Evolutionary conservation across 306 rosid genomes (phyloP).

Genomic region (Cicer yamashitae): DNA sequence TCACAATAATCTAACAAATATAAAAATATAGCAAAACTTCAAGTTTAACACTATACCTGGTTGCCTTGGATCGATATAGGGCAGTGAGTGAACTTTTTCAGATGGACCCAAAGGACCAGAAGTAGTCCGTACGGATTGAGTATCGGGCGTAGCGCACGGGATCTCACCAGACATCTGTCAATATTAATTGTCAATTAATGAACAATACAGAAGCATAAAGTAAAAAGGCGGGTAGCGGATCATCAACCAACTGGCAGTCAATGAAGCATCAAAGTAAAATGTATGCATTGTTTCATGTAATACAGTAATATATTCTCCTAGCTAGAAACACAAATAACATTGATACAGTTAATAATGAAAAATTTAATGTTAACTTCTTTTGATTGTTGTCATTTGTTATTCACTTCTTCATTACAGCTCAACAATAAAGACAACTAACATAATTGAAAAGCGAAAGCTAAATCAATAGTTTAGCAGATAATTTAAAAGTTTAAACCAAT

Average conservation of each 20-base stretch:
- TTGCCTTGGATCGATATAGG: slow-evolving; percentile 80
- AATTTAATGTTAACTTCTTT: not conserved
- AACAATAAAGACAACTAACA: slow-evolving; percentile 23
- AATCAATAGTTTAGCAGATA: slow-evolving; percentile 2
- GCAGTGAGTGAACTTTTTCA: slow-evolving; percentile 69
- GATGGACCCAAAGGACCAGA: slow-evolving; percentile 94
- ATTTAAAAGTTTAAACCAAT: not conserved
- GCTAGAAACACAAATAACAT: slow-evolving; percentile 10
- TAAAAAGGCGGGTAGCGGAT: not conserved
- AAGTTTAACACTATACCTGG: slow-evolving; percentile 67
- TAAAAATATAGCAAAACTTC: slow-evolving; percentile 30
- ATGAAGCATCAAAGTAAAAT: not conserved
- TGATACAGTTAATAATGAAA: not conserved
- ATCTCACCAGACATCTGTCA: slow-evolving; percentile 90
- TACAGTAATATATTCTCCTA: not conserved
- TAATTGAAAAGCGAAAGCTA: slow-evolving; percentile 8
- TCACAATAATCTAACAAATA: slow-evolving; percentile 27
- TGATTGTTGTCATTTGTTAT: not conserved
- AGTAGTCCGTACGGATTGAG: slow-evolving; percentile 87
- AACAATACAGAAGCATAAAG: slow-evolving; percentile 2
- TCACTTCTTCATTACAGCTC: slow-evolving; percentile 11
- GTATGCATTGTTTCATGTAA: slow-evolving; percentile 8
- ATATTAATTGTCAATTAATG: slow-evolving; percentile 18
- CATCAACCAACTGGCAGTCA: not conserved
- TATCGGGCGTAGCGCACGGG: slow-evolving; percentile 88